Percentiles rank a stretch among this genome's conserved stretches.
Evolutionary conservation across 495 filamentous ascomycete species (phyloP).

Genomic region (Penicillium cinerascens): DNA sequence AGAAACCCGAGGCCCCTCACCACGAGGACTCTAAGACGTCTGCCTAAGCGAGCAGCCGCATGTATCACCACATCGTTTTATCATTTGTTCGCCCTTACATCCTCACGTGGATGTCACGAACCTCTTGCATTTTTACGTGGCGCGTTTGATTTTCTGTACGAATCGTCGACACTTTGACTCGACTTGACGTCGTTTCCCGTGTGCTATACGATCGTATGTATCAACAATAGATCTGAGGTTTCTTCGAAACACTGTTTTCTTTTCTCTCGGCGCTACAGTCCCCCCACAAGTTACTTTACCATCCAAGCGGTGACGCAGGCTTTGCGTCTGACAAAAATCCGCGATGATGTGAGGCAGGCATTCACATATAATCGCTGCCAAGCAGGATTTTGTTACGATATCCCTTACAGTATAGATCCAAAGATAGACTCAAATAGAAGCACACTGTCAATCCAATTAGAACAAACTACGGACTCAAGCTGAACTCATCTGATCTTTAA

Average conservation of each 20-base stretch:
- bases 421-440: background rate
- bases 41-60: background rate
- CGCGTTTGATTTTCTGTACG: constrained; percentile 6
- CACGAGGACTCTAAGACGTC: constrained; percentile 3
- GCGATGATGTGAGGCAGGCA: background rate
- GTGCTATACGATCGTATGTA: background rate
- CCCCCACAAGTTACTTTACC: no score
- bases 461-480: no score
- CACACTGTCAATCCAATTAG: no score
- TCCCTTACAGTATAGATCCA: background rate
- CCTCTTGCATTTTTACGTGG: constrained; percentile 19
- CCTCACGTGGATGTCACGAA: background rate
- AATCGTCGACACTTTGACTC: background rate
- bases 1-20: constrained; percentile 13
- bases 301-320: background rate
- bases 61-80: constrained; percentile 10
- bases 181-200: background rate
- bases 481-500: no score
- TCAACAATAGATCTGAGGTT: background rate
- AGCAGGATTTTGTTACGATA: background rate
- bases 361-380: background rate
- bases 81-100: background rate
- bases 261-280: background rate
- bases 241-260: background rate
- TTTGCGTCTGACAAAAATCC: background rate